Conservation (phyloP, 2,329 filamentous ascomycete species). For the Stagonosporopsis rhizophila region DNA sequence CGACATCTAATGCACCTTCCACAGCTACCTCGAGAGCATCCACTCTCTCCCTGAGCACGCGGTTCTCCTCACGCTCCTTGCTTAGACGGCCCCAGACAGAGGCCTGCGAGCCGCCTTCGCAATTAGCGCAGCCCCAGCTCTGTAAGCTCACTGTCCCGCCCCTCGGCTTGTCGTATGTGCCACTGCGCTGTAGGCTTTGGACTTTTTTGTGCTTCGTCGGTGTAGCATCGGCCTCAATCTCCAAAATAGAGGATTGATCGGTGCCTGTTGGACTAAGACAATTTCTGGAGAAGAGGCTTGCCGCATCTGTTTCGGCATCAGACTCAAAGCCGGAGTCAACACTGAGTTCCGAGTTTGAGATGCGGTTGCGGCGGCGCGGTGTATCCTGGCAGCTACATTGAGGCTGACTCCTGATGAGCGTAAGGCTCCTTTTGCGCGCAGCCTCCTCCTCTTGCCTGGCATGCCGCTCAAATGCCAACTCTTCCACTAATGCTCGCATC, state of each 20-base stretch:
- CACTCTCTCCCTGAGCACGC: conserved; percentile 59
- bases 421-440: conserved; percentile 41
- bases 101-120: conserved; percentile 47
- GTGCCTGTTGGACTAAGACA: conserved; percentile 48
- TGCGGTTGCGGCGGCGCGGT: conserved; percentile 40
- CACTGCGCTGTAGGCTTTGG: conserved; percentile 34
- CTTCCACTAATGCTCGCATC: conserved; percentile 52
- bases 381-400: conserved; percentile 27
- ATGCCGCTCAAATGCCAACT: conserved; percentile 44
- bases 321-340: conserved; percentile 67
- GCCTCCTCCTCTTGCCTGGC: conserved; percentile 46
- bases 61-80: conserved; percentile 63
- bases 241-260: conserved; percentile 44
- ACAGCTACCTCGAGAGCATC: conserved; percentile 62
- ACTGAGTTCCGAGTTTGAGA: conserved; percentile 46
- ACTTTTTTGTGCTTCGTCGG: conserved; percentile 44
- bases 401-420: conserved; percentile 36
- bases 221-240: conserved; percentile 43
- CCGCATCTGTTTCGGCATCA: conserved; percentile 60
- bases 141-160: conserved; percentile 46
- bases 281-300: conserved; percentile 50
- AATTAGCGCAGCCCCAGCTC: conserved; percentile 45
- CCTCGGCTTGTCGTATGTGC: conserved; percentile 51
- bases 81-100: conserved; percentile 61
- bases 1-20: conserved; percentile 64